phyloP scores from a whole-genome alignment of 2,329 filamentous ascomycete species.

The Ceratocystis eucalypticola region DNA sequence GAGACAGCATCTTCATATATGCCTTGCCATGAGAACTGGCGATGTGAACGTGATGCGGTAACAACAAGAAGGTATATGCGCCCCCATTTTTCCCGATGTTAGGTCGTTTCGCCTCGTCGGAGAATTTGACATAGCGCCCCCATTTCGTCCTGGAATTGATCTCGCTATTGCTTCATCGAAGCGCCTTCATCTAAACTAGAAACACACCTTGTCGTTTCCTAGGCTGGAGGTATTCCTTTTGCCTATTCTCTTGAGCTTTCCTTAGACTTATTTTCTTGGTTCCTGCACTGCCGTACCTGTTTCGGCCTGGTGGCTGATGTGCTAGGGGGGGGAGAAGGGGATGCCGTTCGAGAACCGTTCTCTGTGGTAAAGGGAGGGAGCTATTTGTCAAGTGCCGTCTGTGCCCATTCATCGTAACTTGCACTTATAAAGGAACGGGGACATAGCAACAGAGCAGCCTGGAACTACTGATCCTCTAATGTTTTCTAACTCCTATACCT shows the following conservation, averaged over 20 bases:
- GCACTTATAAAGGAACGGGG: background rate
- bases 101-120: constrained; percentile 10
- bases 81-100: background rate
- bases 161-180: constrained; percentile 15
- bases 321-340: background rate
- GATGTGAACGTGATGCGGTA: background rate
- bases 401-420: background rate
- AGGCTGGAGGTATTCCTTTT: background rate
- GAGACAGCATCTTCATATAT: constrained; percentile 1
- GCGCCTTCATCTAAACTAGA: constrained; percentile 8
- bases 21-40: background rate
- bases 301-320: background rate
- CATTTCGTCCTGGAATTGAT: background rate
- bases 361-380: background rate
- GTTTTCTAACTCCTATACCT: background rate
- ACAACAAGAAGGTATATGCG: background rate
- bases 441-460: background rate
- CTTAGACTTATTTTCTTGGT: background rate
- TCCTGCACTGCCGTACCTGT: background rate
- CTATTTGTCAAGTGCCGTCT: background rate
- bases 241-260: background rate
- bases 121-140: constrained; percentile 2
- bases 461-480: background rate
- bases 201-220: background rate
- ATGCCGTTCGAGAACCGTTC: background rate